Evolutionary conservation across 257 asterid species (phyloP), one percentile per base, ranked within the genome.

Genomic region (Cinchona pubescens): DNA sequence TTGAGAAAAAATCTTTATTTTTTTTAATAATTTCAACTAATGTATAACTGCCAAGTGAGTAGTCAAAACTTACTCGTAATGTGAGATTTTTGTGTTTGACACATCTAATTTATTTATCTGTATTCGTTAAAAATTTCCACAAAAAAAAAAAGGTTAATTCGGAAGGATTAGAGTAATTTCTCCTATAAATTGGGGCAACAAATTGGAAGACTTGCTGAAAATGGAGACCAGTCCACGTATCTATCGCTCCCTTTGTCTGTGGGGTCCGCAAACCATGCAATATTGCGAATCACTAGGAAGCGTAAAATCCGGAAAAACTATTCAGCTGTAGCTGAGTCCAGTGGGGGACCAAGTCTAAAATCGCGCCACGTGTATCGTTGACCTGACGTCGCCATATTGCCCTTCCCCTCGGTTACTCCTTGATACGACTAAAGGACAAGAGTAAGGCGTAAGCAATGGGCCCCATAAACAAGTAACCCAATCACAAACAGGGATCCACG

Each of bases 291-390:
- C 58, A 67, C 62, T 3, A 70, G 62, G 55, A 78, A 35, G 78
- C 82, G 82, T 75, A 82, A 79, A 78, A 75, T 75, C 60, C 78
- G 81, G 80, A 56, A 67, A 71, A 76, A 34, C 63, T 63, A 67
- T 58, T 72, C 53, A 71, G 82, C 35, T 23, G 55, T 75, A 61
- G 65, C n/a, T 42, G 32, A 49, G 71, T 27, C 79, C 2, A 1
- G 67, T 5, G 23, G 59, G 75, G 82, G 82, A 43, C 84, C 77
- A 7, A 0, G 0, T 11, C 69, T 56, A 69, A 2, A 21, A 14
- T 65, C 5, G 3, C 9, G 79, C 71, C 85, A 83, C 87, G 85
- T 80, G 75, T 71, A 14, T 69, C 75, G 72, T 80, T 83, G 83
- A 77, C 85, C 40, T 55, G 34, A 25, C 38, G 4, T 19, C 59